Percentiles rank a stretch among this genome's conserved stretches.
These are phyloP conservation scores for Forsythia viridissima DNA, from an alignment of 257 asterid species.

Conservation along the genomic window DNA sequence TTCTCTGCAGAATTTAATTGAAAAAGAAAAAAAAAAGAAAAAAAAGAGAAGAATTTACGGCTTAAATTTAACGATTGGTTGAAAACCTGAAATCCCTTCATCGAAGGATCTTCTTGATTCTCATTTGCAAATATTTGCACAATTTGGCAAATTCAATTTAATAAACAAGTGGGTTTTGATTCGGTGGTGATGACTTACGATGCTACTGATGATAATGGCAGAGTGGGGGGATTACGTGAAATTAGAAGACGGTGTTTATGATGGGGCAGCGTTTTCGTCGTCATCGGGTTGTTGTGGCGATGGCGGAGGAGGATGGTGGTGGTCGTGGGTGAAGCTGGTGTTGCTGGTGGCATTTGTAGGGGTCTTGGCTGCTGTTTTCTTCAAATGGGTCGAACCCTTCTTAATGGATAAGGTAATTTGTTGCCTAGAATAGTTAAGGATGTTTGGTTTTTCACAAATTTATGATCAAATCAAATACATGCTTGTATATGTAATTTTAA, in stretches of 20 bases:
- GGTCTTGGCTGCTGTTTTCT: slow-evolving; percentile 71
- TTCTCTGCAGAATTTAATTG: neutral
- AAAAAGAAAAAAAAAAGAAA: neutral
- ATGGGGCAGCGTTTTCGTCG: slow-evolving; percentile 1
- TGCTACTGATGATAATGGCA: slow-evolving; percentile 44
- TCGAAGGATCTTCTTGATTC: neutral
- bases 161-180: neutral
- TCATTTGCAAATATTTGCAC: neutral
- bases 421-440: neutral
- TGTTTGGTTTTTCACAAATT: no score
- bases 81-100: neutral
- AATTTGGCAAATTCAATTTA: neutral
- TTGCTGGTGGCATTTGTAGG: slow-evolving; percentile 53
- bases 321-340: slow-evolving; percentile 77
- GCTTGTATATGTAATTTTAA: neutral
- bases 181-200: slow-evolving; percentile 38
- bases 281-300: slow-evolving; percentile 3
- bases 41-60: neutral
- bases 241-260: slow-evolving; percentile 47
- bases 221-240: slow-evolving; percentile 51
- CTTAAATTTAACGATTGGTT: neutral
- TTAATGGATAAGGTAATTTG: slow-evolving; percentile 82
- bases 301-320: slow-evolving; percentile 47
- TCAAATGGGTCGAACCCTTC: slow-evolving; percentile 94
- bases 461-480: neutral